Conservation (phyloP, 2,329 filamentous ascomycete genomes). For the Talaromyces sp. region DNA sequence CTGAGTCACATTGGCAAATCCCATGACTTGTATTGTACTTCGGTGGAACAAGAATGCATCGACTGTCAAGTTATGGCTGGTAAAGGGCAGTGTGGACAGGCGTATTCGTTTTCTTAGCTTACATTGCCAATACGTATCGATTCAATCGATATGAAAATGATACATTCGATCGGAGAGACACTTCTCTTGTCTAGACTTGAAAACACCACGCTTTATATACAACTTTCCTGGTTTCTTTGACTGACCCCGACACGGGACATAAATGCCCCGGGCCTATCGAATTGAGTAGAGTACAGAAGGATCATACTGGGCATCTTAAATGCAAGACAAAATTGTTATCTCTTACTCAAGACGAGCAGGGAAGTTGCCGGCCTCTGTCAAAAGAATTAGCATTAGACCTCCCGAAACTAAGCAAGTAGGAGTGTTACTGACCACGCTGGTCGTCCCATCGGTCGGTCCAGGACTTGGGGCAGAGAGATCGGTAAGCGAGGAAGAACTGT, state of each 20-base stretch:
- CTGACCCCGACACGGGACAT: constrained; percentile 22
- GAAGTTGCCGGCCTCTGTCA: constrained; percentile 52
- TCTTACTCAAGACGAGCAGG: constrained; percentile 44
- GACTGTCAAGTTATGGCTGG: no score
- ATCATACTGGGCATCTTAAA: constrained; percentile 24
- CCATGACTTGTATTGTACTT: no score
- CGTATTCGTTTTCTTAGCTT: not conserved
- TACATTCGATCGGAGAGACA: not conserved
- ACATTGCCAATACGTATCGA: not conserved
- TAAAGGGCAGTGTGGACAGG: not conserved
- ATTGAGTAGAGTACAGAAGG: constrained; percentile 38
- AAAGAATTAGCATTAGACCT: not conserved
- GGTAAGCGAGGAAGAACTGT: constrained; percentile 94
- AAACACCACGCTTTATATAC: constrained; percentile 27
- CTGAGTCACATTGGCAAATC: no score
- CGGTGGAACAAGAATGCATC: no score
- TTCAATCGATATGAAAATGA: not conserved
- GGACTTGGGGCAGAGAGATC: constrained; percentile 90
- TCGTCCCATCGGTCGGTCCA: constrained; percentile 97
- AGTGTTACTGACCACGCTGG: constrained; percentile 70
- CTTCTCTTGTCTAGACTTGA: constrained; percentile 10
- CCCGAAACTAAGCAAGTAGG: not conserved
- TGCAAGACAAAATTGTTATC: constrained; percentile 2
- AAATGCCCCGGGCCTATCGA: constrained; percentile 19
- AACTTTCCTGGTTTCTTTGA: constrained; percentile 22